Conservation (phyloP, 768 basidiomycete genomes). For the Rubroboletus satanas region DNA sequence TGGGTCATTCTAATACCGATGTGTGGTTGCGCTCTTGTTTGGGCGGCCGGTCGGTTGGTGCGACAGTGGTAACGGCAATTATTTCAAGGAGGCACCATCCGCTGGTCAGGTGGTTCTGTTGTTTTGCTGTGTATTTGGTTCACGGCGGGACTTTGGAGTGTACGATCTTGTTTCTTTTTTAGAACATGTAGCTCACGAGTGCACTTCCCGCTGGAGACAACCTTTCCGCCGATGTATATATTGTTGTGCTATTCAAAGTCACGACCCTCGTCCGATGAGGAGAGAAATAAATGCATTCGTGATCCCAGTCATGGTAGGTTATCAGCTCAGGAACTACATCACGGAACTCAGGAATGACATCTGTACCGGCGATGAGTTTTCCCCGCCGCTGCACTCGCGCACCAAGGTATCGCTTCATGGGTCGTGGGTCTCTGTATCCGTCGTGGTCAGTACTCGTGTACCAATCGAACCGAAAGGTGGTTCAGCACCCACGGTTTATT, state of each 20-base stretch:
- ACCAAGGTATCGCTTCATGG: neutral
- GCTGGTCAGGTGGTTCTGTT: slow-evolving; percentile 6
- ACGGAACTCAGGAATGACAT: neutral
- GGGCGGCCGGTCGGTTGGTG: slow-evolving; percentile 52
- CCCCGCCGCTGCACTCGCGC: neutral
- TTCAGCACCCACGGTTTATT: slow-evolving; percentile 40
- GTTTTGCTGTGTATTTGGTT: neutral
- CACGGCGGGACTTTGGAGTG: slow-evolving; percentile 7
- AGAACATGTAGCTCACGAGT: slow-evolving; percentile 1
- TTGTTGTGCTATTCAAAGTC: neutral
- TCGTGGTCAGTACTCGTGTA: neutral
- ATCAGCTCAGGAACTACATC: neutral
- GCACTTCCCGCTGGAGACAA: neutral
- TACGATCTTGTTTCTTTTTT: neutral
- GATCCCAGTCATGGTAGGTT: neutral
- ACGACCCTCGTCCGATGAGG: neutral
- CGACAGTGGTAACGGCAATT: slow-evolving; percentile 57
- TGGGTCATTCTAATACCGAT: slow-evolving; percentile 68
- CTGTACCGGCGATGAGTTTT: neutral
- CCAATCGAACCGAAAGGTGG: neutral
- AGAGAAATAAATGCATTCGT: neutral
- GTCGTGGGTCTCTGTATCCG: neutral
- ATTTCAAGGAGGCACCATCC: neutral
- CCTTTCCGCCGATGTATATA: neutral
- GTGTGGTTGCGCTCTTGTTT: slow-evolving; percentile 52